phyloP scores from a whole-genome alignment of 2,329 filamentous ascomycete genomes.

The Orbilia blumenaviensis region DNA sequence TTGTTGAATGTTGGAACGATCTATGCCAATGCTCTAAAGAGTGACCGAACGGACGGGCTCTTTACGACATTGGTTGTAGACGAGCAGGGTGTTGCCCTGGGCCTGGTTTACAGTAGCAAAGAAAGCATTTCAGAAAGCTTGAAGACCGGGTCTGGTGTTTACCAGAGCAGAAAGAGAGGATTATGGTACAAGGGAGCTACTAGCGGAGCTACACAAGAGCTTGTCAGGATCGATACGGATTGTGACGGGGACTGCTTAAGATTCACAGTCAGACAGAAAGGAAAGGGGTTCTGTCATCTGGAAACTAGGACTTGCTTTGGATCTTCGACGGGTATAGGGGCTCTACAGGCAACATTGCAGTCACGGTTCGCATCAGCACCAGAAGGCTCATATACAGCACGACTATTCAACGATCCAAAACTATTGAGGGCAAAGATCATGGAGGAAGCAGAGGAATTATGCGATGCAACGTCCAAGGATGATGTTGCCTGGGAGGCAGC shows the following conservation, averaged over 20 bases:
- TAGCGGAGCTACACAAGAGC: constrained; percentile 90
- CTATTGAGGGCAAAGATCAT: constrained; percentile 94
- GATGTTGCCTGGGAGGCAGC: constrained; percentile 94
- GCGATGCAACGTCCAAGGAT: constrained; percentile 80
- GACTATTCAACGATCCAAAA: constrained; percentile 90
- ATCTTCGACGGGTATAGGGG: constrained; percentile 79
- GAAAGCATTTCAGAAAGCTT: constrained; percentile 89
- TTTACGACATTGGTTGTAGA: constrained; percentile 92
- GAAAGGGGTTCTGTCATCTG: constrained; percentile 90
- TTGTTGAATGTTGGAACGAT: constrained; percentile 75
- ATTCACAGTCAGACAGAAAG: constrained; percentile 89
- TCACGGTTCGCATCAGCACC: constrained; percentile 84
- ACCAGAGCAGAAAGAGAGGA: constrained; percentile 93
- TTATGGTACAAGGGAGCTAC: constrained; percentile 97
- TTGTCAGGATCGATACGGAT: constrained; percentile 84
- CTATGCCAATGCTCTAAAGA: constrained; percentile 77
- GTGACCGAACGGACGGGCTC: constrained; percentile 83
- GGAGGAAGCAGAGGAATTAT: constrained; percentile 96
- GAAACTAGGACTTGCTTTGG: constrained; percentile 94
- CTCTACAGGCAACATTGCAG: constrained; percentile 84
- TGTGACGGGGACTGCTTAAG: constrained; percentile 93
- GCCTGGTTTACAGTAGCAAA: constrained; percentile 91
- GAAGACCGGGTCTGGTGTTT: constrained; percentile 82
- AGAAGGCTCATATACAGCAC: constrained; percentile 88
- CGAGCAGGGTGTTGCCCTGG: constrained; percentile 82